phyloP scores from a whole-genome alignment of 768 basidiomycete genomes.

The Russula emetica region DNA sequence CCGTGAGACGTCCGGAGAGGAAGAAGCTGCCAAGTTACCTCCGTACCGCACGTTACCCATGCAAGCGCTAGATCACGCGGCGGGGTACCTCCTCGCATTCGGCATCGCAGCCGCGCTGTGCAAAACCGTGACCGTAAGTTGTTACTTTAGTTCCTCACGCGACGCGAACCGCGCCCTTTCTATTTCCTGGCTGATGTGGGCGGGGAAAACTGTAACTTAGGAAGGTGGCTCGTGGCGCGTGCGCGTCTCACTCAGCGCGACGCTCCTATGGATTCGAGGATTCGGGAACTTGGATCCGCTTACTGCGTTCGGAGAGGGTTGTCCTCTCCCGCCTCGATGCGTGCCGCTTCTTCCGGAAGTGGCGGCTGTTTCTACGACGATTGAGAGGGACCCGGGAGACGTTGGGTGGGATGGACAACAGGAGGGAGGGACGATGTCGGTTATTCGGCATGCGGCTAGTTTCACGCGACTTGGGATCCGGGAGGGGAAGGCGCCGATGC shows the following conservation, averaged over 20 bases:
- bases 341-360: slow-evolving; percentile 41
- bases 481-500: slow-evolving; percentile 27
- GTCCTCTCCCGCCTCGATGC: slow-evolving; percentile 38
- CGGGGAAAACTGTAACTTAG: slow-evolving; percentile 34
- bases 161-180: background rate
- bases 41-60: slow-evolving; percentile 45
- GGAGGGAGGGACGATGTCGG: slow-evolving; percentile 14
- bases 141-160: background rate
- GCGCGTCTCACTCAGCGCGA: slow-evolving; percentile 53
- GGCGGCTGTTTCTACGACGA: slow-evolving; percentile 30
- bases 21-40: slow-evolving; percentile 23
- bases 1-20: slow-evolving; percentile 19
- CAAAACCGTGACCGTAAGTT: slow-evolving; percentile 46
- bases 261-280: slow-evolving; percentile 54
- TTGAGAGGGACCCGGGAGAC: slow-evolving; percentile 21
- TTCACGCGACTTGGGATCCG: slow-evolving; percentile 22
- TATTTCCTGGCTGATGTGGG: background rate
- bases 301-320: slow-evolving; percentile 41
- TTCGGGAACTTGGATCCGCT: slow-evolving; percentile 44
- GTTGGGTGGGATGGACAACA: background rate
- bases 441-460: slow-evolving; percentile 24
- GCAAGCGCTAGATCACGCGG: slow-evolving; percentile 58
- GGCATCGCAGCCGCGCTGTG: slow-evolving; percentile 55
- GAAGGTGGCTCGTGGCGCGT: slow-evolving; percentile 61
- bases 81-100: slow-evolving; percentile 55